Base-by-base conservation (phyloP, 306 rosid species). In the Cucurbita maxima region DNA sequence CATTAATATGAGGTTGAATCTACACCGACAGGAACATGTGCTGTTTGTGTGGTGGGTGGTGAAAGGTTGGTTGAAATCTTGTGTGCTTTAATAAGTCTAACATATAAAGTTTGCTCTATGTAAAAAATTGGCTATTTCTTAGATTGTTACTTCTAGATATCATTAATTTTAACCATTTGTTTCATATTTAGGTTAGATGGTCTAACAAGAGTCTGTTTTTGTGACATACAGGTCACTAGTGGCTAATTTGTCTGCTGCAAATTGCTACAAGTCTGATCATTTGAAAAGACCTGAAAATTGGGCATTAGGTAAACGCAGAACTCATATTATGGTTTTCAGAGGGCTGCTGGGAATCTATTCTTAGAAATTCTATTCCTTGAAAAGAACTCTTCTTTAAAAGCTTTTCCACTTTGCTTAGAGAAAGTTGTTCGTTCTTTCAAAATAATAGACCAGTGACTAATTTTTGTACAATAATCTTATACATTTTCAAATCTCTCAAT, bases 241-340 rank as follows among this genome's bases (percentile, higher is more conserved):
- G 84, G 99, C 99, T 52, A 95, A 95, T 77, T 84, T 95, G 79
- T 84, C 99, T 1, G 99, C 99, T 78, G 99, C 97, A 75, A 95
- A 91, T 84, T 91, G 97, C 84, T 95, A 95, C 79, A 95, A 95
- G 80, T 19, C 82, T 19, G 99, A 95, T 15, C 99, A 95, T 79
- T 79, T 95, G 85, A 86, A 83, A 83, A 81, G 7, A 79, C 96
- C 96, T 25, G 97, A 95, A 82, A 95, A 87, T 73, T 95, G 99
- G 99, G 91, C 96, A 19, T 71, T 91, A 77, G 99, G 97, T 91
- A 89, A 48, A 50, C 20, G 36, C 8, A 0, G 6, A 22, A 22
- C 58, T 69, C 58, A 7, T 69, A 48, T 69, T 50, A 25, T 69
- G 58, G 58, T 34, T 34, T 15, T 50, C 19, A 14, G 44, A 10